A percentile compares a stretch with the other conserved stretches of the same genome.
phyloP scores from a whole-genome alignment of 2,329 filamentous ascomycete genomes.

The Sclerotiophoma versabilis region DNA sequence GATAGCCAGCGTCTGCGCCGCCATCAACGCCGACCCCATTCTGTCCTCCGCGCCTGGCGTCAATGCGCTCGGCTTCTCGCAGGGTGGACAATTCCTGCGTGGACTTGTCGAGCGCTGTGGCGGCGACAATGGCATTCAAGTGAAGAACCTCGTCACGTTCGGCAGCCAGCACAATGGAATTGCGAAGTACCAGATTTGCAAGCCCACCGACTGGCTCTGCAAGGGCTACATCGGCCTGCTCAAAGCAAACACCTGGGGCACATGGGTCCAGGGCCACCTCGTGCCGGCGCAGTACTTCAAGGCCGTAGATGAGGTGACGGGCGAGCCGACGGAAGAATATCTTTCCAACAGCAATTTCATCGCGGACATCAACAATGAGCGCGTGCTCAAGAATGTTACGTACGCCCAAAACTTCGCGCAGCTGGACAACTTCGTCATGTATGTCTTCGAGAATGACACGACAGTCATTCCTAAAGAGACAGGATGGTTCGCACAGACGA shows the following conservation, averaged over 20 bases:
- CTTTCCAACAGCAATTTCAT: conserved; percentile 85
- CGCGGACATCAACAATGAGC: conserved; percentile 96
- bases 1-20: conserved; percentile 76
- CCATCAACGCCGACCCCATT: conserved; percentile 77
- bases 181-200: conserved; percentile 78
- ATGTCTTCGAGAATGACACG: conserved; percentile 84
- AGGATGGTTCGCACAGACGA: conserved; percentile 83
- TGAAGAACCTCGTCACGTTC: conserved; percentile 84
- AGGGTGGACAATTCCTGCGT: conserved; percentile 95
- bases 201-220: conserved; percentile 77
- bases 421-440: conserved; percentile 85
- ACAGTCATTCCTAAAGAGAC: conserved; percentile 90
- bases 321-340: conserved; percentile 65
- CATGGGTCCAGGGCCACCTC: conserved; percentile 77
- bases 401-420: conserved; percentile 75
- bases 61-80: conserved; percentile 92
- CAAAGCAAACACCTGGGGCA: conserved; percentile 79
- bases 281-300: conserved; percentile 97
- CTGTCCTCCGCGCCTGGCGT: conserved; percentile 81
- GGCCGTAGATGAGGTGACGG: conserved; percentile 67
- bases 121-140: conserved; percentile 64
- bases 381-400: conserved; percentile 71
- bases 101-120: conserved; percentile 84
- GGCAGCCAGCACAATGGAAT: conserved; percentile 95
- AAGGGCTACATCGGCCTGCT: conserved; percentile 79